Evolutionary conservation across 2,329 filamentous ascomycete species (phyloP).

Genomic region (Hypoxylon sp.): DNA sequence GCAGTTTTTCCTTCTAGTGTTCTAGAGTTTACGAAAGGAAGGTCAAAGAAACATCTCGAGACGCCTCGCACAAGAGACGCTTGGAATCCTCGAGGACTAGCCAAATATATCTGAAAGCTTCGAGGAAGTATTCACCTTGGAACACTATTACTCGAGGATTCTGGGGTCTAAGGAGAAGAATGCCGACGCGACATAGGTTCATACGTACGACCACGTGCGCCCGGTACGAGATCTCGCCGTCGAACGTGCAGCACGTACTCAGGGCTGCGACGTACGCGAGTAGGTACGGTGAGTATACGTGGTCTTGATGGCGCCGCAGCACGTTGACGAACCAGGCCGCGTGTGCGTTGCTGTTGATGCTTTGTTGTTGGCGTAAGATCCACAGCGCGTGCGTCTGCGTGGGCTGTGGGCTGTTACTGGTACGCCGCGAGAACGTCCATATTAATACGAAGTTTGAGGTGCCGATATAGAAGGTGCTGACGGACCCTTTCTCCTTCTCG

Average conservation of each 20-base stretch:
- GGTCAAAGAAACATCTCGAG: too few relatives aligned
- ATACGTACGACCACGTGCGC: conserved; percentile 36
- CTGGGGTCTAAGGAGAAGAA: too few relatives aligned
- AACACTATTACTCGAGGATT: too few relatives aligned
- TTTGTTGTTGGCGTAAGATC: conserved; percentile 38
- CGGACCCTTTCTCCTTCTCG: not conserved
- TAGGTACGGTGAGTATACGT: conserved; percentile 40
- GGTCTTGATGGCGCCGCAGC: conserved; percentile 37
- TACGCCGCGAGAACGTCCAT: conserved; percentile 44
- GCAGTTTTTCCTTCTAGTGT: too few relatives aligned
- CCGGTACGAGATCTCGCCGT: conserved; percentile 41
- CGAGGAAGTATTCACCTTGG: too few relatives aligned
- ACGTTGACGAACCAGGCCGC: conserved; percentile 40
- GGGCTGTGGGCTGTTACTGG: conserved; percentile 12
- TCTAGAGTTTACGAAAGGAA: too few relatives aligned
- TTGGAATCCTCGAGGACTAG: too few relatives aligned
- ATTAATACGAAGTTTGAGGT: conserved; percentile 43
- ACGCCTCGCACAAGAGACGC: too few relatives aligned
- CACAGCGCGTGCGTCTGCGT: conserved; percentile 35
- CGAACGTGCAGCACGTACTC: conserved; percentile 41
- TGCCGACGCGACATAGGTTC: too few relatives aligned
- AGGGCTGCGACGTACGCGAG: conserved; percentile 43
- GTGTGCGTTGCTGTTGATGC: conserved; percentile 19
- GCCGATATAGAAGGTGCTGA: conserved; percentile 43
- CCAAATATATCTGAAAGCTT: too few relatives aligned